Base-by-base conservation (phyloP, 129 eudicot species). In the Gnaphalium uliginosum region DNA sequence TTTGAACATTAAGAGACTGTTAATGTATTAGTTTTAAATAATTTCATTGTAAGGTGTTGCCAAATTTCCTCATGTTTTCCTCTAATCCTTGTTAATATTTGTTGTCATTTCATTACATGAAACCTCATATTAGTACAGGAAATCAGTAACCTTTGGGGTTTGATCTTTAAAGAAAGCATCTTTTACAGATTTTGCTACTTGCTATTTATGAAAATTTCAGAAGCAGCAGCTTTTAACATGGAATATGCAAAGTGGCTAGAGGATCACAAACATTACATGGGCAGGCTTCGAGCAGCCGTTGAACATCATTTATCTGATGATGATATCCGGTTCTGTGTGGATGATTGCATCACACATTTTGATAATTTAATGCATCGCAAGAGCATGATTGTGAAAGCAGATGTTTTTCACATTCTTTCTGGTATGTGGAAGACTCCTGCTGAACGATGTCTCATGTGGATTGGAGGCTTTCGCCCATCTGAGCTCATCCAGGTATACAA, bases 391-490 rank as follows among this genome's bases (percentile, higher is more conserved):
- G 78, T 76, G 35, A 71, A 71, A 68, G 50, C 50, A 2, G 82
- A 78, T 61, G 77, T 78, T 60, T 78, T 78, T 68, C 77, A 78
- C n/a, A 60, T 78, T 27, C 18, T 78, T 66, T 69, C 82, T n/a
- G 82, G 82, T 17, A 60, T 71, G 73, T 79, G 82, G 82, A 71
- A 71, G 35, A 63, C 82, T 27, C 82, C 78, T 71, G 82, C 65
- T 3, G 82, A 79, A 26, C 43, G 73, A 21, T 79, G 72, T 62
- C 70, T 71, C 43, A 2, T 79, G 72, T 79, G 82, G 82, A 43
- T 79, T 41, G 82, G 82, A 60, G 82, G 82, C 32, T 79, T 79
- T 25, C 78, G 82, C 23, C 57, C 82, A 14, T 78, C 82, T 41
- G 77, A 71, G 30, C 51, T 78, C 19, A 75, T 78, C 39, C 61